Evolutionary conservation across 2,329 filamentous ascomycete genomes (phyloP), one percentile per base, ranked within the genome.

Genomic region (Colletotrichum tofieldiae): DNA sequence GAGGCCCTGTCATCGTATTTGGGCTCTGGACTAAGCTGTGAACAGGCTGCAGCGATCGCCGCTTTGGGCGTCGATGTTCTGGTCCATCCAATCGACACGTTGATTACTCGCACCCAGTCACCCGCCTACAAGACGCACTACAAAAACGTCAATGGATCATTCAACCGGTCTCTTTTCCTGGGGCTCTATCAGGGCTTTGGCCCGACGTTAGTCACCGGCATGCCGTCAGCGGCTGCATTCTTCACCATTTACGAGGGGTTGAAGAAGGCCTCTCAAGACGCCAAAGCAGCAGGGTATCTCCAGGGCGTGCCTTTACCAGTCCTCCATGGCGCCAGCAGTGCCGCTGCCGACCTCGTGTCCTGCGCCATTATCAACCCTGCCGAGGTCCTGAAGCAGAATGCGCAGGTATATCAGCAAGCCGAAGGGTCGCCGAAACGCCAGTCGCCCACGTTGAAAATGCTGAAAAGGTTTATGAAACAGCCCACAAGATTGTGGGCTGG

Each of bases 141-240:
- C 51, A 74, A 56, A 32, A 63, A 63, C 43, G 41, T 35, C 37
- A 68, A 67, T 14, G 74, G 75, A 43, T 55, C 59, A 0, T 59
- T 75, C 18, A 63, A 65, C 29, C 69, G 61, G 20, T 56, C 52
- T 12, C 71, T 76, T 14, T 75, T 75, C 39, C 60, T 29, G 3
- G 75, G 75, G 35, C 58, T 76, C 14, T 76, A 75, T 23, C 75
- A 76, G 64, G 75, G 75, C 29, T 75, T 76, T 39, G 75, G 75
- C 9, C 74, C 75, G 7, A 75, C 75, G 1, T 51, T 76, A 18
- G 32, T 76, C 18, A 66, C 70, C 1, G 73, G 74, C 5, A 60
- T 75, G 23, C 74, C 75, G 2, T 59, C 74, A 14, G 70, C 74
- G 2, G 70, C 65, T 18, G 72, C 74, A 29, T 76, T 76, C 56